Evolutionary conservation across 352 stramenopile genomes (phyloP), one percentile per base, ranked within the genome.

Genomic region (Phytophthora pisi): DNA sequence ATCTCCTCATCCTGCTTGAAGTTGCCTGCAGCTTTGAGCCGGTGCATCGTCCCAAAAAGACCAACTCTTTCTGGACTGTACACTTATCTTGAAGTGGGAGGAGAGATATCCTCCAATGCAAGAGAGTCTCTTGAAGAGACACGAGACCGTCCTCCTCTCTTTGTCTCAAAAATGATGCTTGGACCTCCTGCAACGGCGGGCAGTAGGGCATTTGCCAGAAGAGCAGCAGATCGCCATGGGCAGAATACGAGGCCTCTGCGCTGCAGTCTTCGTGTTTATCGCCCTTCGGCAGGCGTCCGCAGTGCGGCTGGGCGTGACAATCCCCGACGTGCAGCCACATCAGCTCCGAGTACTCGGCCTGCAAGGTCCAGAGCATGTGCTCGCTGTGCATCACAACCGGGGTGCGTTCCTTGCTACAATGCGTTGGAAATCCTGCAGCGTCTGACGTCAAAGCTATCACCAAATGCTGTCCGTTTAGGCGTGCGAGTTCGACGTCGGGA

Each of bases 331-430:
- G 79, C 61, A 51, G 58, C 20, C 24, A 61, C 13, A 54, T 77
- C 57, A 85, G 72, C 54, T 59, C 28, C 23, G 50, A 70, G 7
- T 64, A 61, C 31, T 38, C 81, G 50, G 26, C 66, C 5, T 87
- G 81, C 69, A 55, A 84, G 45, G 57, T 84, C 23, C 57, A 77
- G 49, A 36, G 31, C 36, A 70, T 82, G 54, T 89, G 81, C 59
- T 20, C 58, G 9, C 36, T 68, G 40, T 89, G 81, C 59, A 53
- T 84, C 8, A 56, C 30, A n/a, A 74, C 65, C 0, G 66, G 40
- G 50, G 77, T 85, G 56, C 13, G 68, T 61, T 15, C 15, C 4
- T 7, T 31, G 13, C 1, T 28, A 11, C 13, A 38, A 15, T 38
- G 31, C 31, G 31, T 38, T 38, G 5, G 31, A 11, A 38, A 38